Percentiles rank a stretch among this genome's conserved stretches.
These are phyloP conservation scores for Barnettozyma vustinii DNA, from an alignment of 805 yeast species.

Conservation along the genomic window DNA sequence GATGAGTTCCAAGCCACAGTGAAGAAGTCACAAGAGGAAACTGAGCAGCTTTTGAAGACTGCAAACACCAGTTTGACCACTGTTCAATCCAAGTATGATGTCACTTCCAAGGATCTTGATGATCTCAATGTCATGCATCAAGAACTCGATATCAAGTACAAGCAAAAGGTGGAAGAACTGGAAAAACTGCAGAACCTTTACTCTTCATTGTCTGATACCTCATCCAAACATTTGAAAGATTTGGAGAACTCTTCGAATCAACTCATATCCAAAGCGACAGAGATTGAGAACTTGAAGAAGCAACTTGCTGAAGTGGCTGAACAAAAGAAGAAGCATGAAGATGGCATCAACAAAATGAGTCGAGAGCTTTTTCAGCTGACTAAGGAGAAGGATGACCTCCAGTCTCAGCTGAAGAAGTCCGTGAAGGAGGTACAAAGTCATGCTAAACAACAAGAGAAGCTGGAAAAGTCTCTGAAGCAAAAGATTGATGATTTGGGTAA, in stretches of 20 bases:
- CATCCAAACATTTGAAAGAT: slow-evolving; percentile 31
- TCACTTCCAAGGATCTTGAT: slow-evolving; percentile 14
- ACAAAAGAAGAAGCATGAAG: slow-evolving; percentile 64
- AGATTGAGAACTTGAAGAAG: slow-evolving; percentile 21
- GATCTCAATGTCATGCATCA: slow-evolving; percentile 17
- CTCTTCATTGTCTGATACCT: slow-evolving; percentile 27
- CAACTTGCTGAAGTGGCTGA: slow-evolving; percentile 23
- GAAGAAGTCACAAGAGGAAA: slow-evolving; percentile 26
- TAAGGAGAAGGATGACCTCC: slow-evolving; percentile 50
- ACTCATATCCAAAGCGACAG: slow-evolving; percentile 16
- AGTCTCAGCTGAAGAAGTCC: slow-evolving; percentile 35
- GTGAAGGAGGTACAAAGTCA: slow-evolving; percentile 28
- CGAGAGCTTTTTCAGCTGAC: slow-evolving; percentile 68
- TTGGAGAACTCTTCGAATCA: slow-evolving; percentile 15
- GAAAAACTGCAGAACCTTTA: slow-evolving; percentile 29
- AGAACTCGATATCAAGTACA: slow-evolving; percentile 18
- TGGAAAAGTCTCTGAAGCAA: slow-evolving; percentile 15
- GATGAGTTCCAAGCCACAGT: slow-evolving; percentile 29
- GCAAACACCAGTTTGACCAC: slow-evolving; percentile 13
- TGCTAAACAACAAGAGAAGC: slow-evolving; percentile 20
- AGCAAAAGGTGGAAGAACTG: slow-evolving; percentile 10
- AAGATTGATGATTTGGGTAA: slow-evolving; percentile 12
- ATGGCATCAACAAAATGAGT: slow-evolving; percentile 87
- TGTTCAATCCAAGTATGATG: slow-evolving; percentile 8
- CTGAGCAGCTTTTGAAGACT: slow-evolving; percentile 16